Percentiles rank a stretch among this genome's conserved stretches.
Evolutionary conservation across 495 filamentous ascomycete genomes (phyloP).

Genomic region (Penicillium odoratum): DNA sequence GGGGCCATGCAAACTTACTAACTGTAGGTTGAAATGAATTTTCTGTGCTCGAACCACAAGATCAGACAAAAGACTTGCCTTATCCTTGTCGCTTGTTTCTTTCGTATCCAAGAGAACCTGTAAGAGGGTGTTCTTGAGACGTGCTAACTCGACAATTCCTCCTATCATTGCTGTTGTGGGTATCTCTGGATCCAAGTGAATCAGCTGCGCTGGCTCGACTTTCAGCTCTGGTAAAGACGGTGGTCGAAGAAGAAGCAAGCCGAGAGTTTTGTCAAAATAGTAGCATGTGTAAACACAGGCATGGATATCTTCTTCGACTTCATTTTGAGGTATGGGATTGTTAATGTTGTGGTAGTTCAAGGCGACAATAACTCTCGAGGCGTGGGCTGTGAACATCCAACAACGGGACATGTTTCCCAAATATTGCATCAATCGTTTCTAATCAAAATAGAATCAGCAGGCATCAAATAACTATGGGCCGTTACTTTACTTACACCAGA

Average conservation of each 20-base stretch:
- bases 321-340: conserved; percentile 15
- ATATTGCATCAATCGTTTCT: conserved; percentile 31
- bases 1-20: conserved; percentile 9
- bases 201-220: conserved; percentile 22
- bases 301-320: conserved; percentile 29
- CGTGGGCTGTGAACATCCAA: conserved; percentile 30
- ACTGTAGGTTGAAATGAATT: conserved; percentile 23
- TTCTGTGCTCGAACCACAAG: conserved; percentile 20
- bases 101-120: conserved; percentile 24
- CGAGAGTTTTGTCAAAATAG: conserved; percentile 37
- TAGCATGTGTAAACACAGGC: conserved; percentile 32
- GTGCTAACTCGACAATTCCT: conserved; percentile 27
- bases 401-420: conserved; percentile 30
- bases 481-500: conserved; percentile 23
- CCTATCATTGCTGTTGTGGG: conserved; percentile 26
- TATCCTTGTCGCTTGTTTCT: conserved; percentile 18
- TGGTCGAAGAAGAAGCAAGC: conserved; percentile 38
- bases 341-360: conserved; percentile 32
- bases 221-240: conserved; percentile 33
- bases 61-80: conserved; percentile 26
- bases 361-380: conserved; percentile 27
- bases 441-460: neutral
- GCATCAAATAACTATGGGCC: neutral
- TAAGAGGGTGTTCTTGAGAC: conserved; percentile 22
- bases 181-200: conserved; percentile 25